A percentile compares a stretch with the other conserved stretches of the same genome.
These are phyloP conservation scores for Taphrina pruni DNA, from an alignment of 1,139 yeast species.

Conservation along the genomic window DNA sequence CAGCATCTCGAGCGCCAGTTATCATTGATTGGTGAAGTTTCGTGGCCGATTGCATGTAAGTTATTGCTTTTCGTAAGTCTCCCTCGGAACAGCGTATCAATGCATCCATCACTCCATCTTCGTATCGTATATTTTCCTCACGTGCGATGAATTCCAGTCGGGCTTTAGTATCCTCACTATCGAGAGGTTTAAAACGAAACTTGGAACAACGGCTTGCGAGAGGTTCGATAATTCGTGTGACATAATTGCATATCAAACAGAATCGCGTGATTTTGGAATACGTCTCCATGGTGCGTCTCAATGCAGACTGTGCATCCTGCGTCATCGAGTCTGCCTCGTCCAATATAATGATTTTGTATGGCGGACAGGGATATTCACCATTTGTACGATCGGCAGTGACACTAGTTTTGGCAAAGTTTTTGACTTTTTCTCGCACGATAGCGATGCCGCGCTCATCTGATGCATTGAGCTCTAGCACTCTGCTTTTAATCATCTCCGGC, in stretches of 20 bases:
- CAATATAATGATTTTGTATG: constrained; percentile 77
- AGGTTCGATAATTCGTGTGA: constrained; percentile 94
- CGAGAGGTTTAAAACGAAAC: constrained; percentile 83
- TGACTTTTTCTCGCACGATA: constrained; percentile 87
- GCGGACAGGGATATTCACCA: constrained; percentile 87
- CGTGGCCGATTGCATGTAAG: constrained; percentile 85
- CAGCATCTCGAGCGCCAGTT: constrained; percentile 49
- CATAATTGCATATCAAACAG: constrained; percentile 92
- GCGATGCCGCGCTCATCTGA: constrained; percentile 96
- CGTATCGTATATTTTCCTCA: constrained; percentile 57
- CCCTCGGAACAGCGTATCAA: constrained; percentile 77
- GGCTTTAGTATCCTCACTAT: constrained; percentile 68
- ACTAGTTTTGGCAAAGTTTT: constrained; percentile 85
- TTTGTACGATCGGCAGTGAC: constrained; percentile 79
- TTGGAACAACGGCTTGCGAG: constrained; percentile 95
- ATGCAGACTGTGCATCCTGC: constrained; percentile 94
- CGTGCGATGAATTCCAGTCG: constrained; percentile 69
- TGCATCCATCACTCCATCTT: constrained; percentile 62
- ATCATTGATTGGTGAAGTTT: constrained; percentile 56
- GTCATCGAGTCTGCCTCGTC: constrained; percentile 99
- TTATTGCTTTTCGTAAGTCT: constrained; percentile 91
- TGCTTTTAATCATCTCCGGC: constrained; percentile 61
- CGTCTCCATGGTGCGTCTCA: constrained; percentile 95
- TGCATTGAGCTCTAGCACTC: constrained; percentile 92
- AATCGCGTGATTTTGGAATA: constrained; percentile 90